phyloP scores from a whole-genome alignment of 2,329 filamentous ascomycete species.

The Arthroderma sp. region DNA sequence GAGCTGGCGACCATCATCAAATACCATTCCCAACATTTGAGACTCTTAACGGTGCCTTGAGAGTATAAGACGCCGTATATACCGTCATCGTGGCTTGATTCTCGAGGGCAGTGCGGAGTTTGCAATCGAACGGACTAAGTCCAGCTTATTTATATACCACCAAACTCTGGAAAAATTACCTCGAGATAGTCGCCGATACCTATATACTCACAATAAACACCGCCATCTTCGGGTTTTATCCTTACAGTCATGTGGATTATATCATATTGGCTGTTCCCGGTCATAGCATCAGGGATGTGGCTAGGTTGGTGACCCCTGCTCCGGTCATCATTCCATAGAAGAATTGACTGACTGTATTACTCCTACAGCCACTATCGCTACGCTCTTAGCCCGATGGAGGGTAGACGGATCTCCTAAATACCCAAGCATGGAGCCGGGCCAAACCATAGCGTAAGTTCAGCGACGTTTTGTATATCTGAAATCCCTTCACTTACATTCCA shows the following conservation, averaged over 20 bases:
- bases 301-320: conserved; percentile 25
- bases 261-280: conserved; percentile 42
- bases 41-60: too few relatives aligned
- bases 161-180: too few relatives aligned
- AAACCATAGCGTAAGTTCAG: conserved; percentile 41
- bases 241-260: conserved; percentile 27
- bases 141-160: too few relatives aligned
- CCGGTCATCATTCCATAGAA: too few relatives aligned
- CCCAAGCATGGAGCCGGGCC: conserved; percentile 36
- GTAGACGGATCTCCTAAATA: conserved; percentile 40
- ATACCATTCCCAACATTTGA: too few relatives aligned
- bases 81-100: too few relatives aligned
- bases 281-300: conserved; percentile 46
- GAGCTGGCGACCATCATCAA: too few relatives aligned
- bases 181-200: too few relatives aligned
- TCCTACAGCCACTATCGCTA: conserved; percentile 41
- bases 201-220: too few relatives aligned
- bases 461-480: not conserved
- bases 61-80: too few relatives aligned
- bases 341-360: not conserved
- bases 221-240: not conserved
- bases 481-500: not conserved
- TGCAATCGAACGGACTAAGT: too few relatives aligned
- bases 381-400: conserved; percentile 47
- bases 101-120: too few relatives aligned